Evolutionary conservation across 2,329 filamentous ascomycete genomes (phyloP).

Genomic region (Claviceps cyperi): DNA sequence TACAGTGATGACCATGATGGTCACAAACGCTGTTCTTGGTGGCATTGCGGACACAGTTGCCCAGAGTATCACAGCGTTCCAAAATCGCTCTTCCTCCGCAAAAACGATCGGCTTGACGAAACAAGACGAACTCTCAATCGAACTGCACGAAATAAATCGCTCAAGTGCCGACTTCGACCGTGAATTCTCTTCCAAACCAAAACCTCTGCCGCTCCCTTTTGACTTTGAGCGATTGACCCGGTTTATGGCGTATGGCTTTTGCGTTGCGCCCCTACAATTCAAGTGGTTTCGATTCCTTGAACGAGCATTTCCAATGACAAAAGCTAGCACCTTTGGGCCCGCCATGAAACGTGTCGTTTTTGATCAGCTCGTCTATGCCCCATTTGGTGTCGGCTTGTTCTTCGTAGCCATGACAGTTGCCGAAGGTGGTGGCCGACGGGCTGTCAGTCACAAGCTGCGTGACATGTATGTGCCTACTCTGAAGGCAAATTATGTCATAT

Average conservation of each 20-base stretch:
- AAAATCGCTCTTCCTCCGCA: conserved; percentile 43
- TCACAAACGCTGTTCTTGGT: conserved; percentile 90
- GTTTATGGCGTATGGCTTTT: conserved; percentile 95
- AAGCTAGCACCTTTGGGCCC: conserved; percentile 56
- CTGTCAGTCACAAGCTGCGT: conserved; percentile 69
- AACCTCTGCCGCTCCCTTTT: conserved; percentile 61
- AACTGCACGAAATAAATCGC: conserved; percentile 75
- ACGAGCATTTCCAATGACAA: conserved; percentile 69
- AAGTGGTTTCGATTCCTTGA: conserved; percentile 88
- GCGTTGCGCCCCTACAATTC: conserved; percentile 91
- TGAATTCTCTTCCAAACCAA: conserved; percentile 52
- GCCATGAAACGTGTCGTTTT: conserved; percentile 82
- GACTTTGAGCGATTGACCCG: conserved; percentile 89
- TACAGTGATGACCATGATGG: conserved; percentile 91
- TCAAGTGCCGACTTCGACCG: conserved; percentile 54
- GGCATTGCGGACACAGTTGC: conserved; percentile 94
- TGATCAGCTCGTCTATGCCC: conserved; percentile 88
- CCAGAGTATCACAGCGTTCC: conserved; percentile 77
- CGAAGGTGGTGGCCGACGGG: conserved; percentile 75
- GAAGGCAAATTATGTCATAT: conserved; percentile 90
- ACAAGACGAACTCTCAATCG: conserved; percentile 65
- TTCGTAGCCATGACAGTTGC: conserved; percentile 95
- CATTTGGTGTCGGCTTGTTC: conserved; percentile 73
- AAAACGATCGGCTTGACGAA: conserved; percentile 46
- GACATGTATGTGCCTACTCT: conserved; percentile 90